phyloP scores from a whole-genome alignment of 192 early-diverging fungal genomes.

The Kappamyces sp. region DNA sequence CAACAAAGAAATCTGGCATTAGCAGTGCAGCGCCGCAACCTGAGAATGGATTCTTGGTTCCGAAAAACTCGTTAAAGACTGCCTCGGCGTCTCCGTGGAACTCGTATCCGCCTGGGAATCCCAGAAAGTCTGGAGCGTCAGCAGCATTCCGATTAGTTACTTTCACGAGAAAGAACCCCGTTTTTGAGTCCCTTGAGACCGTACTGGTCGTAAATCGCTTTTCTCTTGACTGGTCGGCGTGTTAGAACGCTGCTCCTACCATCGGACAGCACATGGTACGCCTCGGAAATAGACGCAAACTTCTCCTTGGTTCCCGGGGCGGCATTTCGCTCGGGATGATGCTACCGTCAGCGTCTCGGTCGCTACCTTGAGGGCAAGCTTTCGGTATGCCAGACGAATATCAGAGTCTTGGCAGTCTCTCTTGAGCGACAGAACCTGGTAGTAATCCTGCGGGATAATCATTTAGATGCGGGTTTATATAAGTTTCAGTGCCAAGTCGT shows the following conservation, averaged over 20 bases:
- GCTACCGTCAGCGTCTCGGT: conserved; percentile 16
- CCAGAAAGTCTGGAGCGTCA: conserved; percentile 34
- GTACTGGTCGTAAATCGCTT: conserved; percentile 55
- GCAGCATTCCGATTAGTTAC: conserved; percentile 15
- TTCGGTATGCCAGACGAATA: conserved; percentile 9
- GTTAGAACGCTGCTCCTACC: conserved; percentile 18
- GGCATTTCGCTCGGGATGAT: conserved; percentile 46
- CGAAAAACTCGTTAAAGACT: conserved; percentile 48
- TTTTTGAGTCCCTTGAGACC: conserved; percentile 45
- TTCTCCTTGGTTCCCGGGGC: conserved; percentile 34
- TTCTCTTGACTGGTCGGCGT: conserved; percentile 25
- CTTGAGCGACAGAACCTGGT: conserved; percentile 9
- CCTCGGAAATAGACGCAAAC: conserved; percentile 39
- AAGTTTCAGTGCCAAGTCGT: background rate
- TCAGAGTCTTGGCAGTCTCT: conserved; percentile 15
- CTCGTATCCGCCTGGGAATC: conserved; percentile 42
- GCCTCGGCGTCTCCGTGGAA: conserved; percentile 47
- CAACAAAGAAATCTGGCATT: conserved; percentile 38
- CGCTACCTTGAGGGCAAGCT: conserved; percentile 9
- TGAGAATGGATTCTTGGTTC: conserved; percentile 48
- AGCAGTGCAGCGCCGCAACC: conserved; percentile 27
- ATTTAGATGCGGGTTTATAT: background rate
- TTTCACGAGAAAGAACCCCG: conserved; percentile 39
- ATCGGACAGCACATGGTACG: conserved; percentile 43
- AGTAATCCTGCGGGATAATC: conserved; percentile 11